phyloP scores from a whole-genome alignment of 2,329 filamentous ascomycete genomes.

The Parasarocladium wereldwijsianum region DNA sequence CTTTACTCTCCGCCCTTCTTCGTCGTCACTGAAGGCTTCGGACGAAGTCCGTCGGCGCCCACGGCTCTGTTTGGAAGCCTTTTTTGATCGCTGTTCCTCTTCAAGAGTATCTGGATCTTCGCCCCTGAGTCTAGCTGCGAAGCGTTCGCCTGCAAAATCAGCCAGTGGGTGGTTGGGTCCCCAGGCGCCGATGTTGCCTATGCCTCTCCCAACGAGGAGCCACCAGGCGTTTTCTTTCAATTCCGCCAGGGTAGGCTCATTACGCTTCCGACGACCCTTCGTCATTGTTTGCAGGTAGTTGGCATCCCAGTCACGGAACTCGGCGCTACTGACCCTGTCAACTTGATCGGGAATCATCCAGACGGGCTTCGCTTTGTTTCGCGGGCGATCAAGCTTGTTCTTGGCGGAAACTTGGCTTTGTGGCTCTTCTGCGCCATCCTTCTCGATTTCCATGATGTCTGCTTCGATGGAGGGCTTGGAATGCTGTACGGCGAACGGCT shows the following conservation, averaged over 20 bases:
- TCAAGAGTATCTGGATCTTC: conserved; percentile 9
- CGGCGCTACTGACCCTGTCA: conserved; percentile 19
- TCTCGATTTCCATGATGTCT: conserved; percentile 7
- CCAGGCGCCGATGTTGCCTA: conserved; percentile 17
- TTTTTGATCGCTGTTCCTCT: conserved; percentile 5
- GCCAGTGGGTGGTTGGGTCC: conserved; percentile 25
- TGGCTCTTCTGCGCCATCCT: too few species aligned
- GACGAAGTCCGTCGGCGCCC: conserved; percentile 25
- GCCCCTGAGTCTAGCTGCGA: conserved; percentile 20
- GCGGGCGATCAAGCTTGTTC: conserved; percentile 11
- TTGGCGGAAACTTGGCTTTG: conserved; percentile 8
- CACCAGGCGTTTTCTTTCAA: conserved; percentile 22
- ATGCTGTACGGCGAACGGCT: conserved; percentile 16
- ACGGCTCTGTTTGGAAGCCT: conserved; percentile 4
- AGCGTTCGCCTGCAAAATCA: conserved; percentile 27
- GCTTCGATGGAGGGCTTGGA: conserved; percentile 5
- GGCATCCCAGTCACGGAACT: conserved; percentile 24
- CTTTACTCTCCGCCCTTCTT: conserved; percentile 21
- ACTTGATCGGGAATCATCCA: conserved; percentile 16
- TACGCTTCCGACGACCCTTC: conserved; percentile 12
- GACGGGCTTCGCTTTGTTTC: conserved; percentile 9
- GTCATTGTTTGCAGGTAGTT: conserved; percentile 42
- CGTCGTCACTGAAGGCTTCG: conserved; percentile 27
- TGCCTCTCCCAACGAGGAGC: conserved; percentile 18
- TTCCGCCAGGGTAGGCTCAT: conserved; percentile 15